These are phyloP conservation scores for Setaria italica DNA, from an alignment of 202 grass and related monocot genomes.

Conservation along the genomic window DNA sequence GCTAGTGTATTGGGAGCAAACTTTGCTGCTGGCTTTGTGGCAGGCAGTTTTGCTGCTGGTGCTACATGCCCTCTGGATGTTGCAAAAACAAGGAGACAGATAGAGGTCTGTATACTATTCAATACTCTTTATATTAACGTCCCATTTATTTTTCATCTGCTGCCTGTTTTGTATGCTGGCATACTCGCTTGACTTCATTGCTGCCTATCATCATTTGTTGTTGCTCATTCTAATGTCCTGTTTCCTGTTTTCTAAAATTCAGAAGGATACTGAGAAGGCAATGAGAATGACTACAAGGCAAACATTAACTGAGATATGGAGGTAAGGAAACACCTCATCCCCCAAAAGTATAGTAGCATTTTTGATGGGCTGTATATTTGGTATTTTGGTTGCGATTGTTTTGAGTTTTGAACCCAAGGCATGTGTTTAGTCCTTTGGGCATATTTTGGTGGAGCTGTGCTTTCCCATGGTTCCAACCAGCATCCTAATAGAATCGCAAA, in stretches of 20 bases:
- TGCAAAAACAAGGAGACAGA: slow-evolving; percentile 94
- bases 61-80: slow-evolving; percentile 98
- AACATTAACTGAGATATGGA: slow-evolving; percentile 89
- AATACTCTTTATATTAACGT: slow-evolving; percentile 8
- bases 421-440: background rate
- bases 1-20: slow-evolving; percentile 81
- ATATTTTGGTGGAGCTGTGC: background rate
- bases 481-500: background rate
- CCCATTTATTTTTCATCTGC: slow-evolving; percentile 28
- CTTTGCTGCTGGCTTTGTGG: slow-evolving; percentile 91
- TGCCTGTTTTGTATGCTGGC: slow-evolving; percentile 1
- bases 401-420: background rate
- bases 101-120: slow-evolving; percentile 75
- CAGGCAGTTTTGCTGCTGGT: slow-evolving; percentile 91
- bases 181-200: background rate
- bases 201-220: background rate
- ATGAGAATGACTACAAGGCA: slow-evolving; percentile 93
- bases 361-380: slow-evolving; percentile 7
- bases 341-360: background rate
- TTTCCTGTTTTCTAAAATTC: slow-evolving; percentile 37
- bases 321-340: slow-evolving; percentile 50
- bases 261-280: slow-evolving; percentile 87
- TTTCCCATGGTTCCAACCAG: background rate
- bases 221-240: slow-evolving; percentile 12
- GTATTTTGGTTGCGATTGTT: background rate